These are phyloP conservation scores for Eutrema yunnanense DNA, from an alignment of 345 rosid genomes.

Conservation along the genomic window DNA sequence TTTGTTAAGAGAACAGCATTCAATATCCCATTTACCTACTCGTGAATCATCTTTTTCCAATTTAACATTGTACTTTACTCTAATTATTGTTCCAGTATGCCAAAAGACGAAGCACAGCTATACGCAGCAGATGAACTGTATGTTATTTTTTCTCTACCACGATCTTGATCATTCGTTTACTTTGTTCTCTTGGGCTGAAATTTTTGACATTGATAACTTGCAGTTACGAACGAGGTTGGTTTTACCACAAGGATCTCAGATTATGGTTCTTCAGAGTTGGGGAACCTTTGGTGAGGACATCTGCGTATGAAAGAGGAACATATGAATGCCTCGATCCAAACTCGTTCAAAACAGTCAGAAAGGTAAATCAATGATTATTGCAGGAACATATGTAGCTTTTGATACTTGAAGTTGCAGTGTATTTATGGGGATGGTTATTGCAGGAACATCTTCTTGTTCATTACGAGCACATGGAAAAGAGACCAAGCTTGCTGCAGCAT, in stretches of 20 bases:
- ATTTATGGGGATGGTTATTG: slow-evolving; percentile 1
- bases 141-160: slow-evolving; percentile 33
- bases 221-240: slow-evolving; percentile 90
- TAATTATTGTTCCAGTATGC: slow-evolving; percentile 63
- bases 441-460: slow-evolving; percentile 84
- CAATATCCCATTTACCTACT: background rate
- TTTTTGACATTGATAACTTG: slow-evolving; percentile 12
- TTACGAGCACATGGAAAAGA: slow-evolving; percentile 84
- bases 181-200: background rate
- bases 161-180: slow-evolving; percentile 4
- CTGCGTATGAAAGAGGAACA: slow-evolving; percentile 72
- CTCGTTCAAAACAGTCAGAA: slow-evolving; percentile 63
- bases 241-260: slow-evolving; percentile 83
- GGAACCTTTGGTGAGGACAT: slow-evolving; percentile 82
- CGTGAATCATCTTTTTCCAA: background rate
- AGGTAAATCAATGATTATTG: slow-evolving; percentile 40
- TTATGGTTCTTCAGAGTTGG: slow-evolving; percentile 74
- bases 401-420: background rate
- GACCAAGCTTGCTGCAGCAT: slow-evolving; percentile 78
- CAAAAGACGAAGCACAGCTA: slow-evolving; percentile 93
- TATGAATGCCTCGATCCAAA: slow-evolving; percentile 85
- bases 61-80: background rate
- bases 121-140: slow-evolving; percentile 96
- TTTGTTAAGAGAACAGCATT: slow-evolving; percentile 11
- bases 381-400: background rate